A percentile compares a stretch with the other conserved stretches of the same genome.
phyloP scores from a whole-genome alignment of 2,329 filamentous ascomycete genomes.

The Diaporthe vexans region DNA sequence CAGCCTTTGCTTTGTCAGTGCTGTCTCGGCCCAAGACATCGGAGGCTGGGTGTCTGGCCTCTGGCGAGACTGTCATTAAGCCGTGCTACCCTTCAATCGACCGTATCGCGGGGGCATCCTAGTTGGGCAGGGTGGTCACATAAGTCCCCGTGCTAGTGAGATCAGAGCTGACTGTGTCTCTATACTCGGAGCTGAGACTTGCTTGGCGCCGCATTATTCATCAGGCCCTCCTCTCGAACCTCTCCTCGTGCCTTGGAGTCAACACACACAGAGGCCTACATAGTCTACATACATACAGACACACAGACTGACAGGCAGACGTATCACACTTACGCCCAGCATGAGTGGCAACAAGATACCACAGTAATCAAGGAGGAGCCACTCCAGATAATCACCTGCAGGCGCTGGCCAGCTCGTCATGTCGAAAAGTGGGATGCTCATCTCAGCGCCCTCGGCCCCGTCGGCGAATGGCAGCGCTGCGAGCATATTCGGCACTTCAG shows the following conservation, averaged over 20 bases:
- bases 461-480: conserved; percentile 29
- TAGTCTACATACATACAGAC: background rate
- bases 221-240: background rate
- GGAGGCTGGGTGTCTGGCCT: conserved; percentile 29
- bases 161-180: conserved; percentile 28
- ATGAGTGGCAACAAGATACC: conserved; percentile 12
- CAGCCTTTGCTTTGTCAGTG: conserved; percentile 20
- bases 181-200: conserved; percentile 25
- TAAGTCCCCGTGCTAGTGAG: conserved; percentile 27
- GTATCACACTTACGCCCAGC: conserved; percentile 13
- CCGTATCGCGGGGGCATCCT: conserved; percentile 12
- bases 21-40: conserved; percentile 32
- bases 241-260: background rate
- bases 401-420: conserved; percentile 28
- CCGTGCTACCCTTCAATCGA: conserved; percentile 31
- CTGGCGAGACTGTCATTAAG: conserved; percentile 30
- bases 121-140: conserved; percentile 13
- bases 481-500: conserved; percentile 32
- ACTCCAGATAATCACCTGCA: conserved; percentile 22
- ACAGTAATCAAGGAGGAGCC: conserved; percentile 15
- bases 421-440: conserved; percentile 31
- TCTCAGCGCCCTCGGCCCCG: conserved; percentile 24
- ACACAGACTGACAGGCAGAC: background rate
- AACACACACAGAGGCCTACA: background rate
- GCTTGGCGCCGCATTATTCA: conserved; percentile 23